Evolutionary conservation across 495 filamentous ascomycete genomes (phyloP).

Genomic region (Aspergillus bridgeri): DNA sequence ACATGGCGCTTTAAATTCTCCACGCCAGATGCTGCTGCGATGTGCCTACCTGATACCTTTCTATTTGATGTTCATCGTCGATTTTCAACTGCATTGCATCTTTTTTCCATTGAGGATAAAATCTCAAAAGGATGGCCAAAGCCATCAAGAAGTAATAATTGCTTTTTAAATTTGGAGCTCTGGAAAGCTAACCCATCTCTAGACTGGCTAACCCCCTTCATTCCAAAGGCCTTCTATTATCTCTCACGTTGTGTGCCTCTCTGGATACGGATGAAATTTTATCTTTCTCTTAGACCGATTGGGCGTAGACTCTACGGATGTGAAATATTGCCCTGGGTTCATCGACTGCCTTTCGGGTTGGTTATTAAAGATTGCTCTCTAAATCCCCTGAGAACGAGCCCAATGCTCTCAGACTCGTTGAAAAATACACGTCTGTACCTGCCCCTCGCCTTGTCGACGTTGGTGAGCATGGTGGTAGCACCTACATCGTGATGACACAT

Average conservation of each 20-base stretch:
- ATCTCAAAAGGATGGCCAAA: conserved; percentile 10
- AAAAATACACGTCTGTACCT: conserved; percentile 20
- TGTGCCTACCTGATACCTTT: conserved; percentile 4
- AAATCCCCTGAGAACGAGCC: conserved; percentile 15
- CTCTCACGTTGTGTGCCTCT: conserved; percentile 1
- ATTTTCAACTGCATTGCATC: conserved; percentile 14
- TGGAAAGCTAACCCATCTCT: neutral
- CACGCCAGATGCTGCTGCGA: neutral
- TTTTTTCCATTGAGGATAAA: conserved; percentile 15
- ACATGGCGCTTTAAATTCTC: neutral
- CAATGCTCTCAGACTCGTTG: conserved; percentile 14
- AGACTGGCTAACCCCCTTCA: neutral
- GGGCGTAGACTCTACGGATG: conserved; percentile 7
- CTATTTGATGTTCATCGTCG: conserved; percentile 11
- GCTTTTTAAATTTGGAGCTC: neutral
- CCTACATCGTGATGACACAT: conserved; percentile 18
- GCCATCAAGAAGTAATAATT: neutral
- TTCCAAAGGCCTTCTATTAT: neutral
- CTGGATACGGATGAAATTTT: neutral
- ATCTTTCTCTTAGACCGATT: neutral
- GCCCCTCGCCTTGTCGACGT: conserved; percentile 18
- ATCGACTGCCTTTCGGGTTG: conserved; percentile 18
- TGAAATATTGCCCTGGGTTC: conserved; percentile 4
- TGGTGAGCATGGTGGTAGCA: conserved; percentile 1
- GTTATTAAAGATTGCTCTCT: conserved; percentile 15